Evolutionary conservation across 2,329 filamentous ascomycete species (phyloP).

Genomic region (Monosporascus sp.): DNA sequence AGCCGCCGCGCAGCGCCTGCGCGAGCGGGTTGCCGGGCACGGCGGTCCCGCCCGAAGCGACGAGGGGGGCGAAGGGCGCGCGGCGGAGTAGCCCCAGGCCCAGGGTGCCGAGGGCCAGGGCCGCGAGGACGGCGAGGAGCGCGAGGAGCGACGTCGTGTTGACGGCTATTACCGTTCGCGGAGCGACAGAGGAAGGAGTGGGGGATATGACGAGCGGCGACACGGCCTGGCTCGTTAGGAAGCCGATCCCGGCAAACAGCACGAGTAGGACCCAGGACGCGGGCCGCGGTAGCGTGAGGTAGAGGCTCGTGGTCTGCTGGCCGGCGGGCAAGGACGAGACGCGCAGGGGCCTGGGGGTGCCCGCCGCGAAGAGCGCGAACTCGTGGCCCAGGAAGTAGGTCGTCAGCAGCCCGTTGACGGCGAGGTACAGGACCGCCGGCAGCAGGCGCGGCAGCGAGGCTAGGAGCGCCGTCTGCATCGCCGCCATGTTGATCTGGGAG

Average conservation of each 20-base stretch:
- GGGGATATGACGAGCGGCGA: constrained; percentile 22
- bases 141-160: constrained; percentile 37
- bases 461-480: constrained; percentile 29
- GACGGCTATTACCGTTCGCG: constrained; percentile 24
- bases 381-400: constrained; percentile 46
- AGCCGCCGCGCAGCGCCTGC: too few species aligned
- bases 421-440: constrained; percentile 41
- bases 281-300: constrained; percentile 43
- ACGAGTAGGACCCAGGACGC: constrained; percentile 39
- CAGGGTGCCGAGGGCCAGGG: constrained; percentile 30
- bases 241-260: constrained; percentile 37
- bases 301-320: constrained; percentile 40
- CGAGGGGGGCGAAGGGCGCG: constrained; percentile 30
- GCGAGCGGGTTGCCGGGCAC: constrained; percentile 43
- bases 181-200: too few species aligned
- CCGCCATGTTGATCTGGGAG: constrained; percentile 33
- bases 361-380: constrained; percentile 36
- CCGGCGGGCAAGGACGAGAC: constrained; percentile 39
- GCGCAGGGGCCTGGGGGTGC: constrained; percentile 32
- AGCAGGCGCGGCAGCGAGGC: constrained; percentile 43
- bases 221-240: constrained; percentile 41
- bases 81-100: constrained; percentile 23
- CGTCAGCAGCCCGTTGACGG: constrained; percentile 41
- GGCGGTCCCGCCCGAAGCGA: constrained; percentile 21
- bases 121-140: constrained; percentile 34